Conservation (phyloP, 768 basidiomycete species). For the Boletus pseudo-olivaceus region DNA sequence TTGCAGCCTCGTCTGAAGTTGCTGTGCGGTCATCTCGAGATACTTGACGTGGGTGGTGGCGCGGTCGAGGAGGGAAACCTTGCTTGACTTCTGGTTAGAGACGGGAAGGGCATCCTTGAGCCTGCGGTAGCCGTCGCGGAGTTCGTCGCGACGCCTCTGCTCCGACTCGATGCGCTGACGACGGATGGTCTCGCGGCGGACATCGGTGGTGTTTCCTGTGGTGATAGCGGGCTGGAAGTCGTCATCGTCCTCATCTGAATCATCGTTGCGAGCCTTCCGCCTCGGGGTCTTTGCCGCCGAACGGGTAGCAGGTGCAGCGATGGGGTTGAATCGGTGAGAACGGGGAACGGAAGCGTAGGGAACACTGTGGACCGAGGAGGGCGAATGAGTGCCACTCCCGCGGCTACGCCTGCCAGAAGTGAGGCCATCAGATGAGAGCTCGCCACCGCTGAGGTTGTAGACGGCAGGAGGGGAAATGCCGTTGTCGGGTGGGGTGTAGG, state of each 20-base stretch:
- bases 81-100: constrained; percentile 91
- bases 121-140: constrained; percentile 85
- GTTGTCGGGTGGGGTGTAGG: constrained; percentile 66
- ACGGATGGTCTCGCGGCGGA: constrained; percentile 86
- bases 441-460: constrained; percentile 66
- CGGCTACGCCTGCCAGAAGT: constrained; percentile 65
- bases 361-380: constrained; percentile 44
- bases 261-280: constrained; percentile 53
- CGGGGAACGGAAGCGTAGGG: constrained; percentile 64
- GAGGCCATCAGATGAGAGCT: constrained; percentile 70
- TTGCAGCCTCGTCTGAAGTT: constrained; percentile 73
- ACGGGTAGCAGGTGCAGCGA: constrained; percentile 48
- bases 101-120: constrained; percentile 88
- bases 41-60: constrained; percentile 85
- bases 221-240: constrained; percentile 60
- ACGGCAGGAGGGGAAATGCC: constrained; percentile 71
- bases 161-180: constrained; percentile 92
- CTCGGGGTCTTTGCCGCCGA: constrained; percentile 51
- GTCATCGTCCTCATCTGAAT: constrained; percentile 70
- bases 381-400: constrained; percentile 59
- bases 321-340: constrained; percentile 78
- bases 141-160: constrained; percentile 88
- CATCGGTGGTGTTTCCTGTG: constrained; percentile 50
- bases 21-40: constrained; percentile 75
- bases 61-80: constrained; percentile 85